Percentiles rank a stretch among this genome's conserved stretches.
phyloP scores from a whole-genome alignment of 2,329 filamentous ascomycete genomes.

The Trichophyton schoenleinii region DNA sequence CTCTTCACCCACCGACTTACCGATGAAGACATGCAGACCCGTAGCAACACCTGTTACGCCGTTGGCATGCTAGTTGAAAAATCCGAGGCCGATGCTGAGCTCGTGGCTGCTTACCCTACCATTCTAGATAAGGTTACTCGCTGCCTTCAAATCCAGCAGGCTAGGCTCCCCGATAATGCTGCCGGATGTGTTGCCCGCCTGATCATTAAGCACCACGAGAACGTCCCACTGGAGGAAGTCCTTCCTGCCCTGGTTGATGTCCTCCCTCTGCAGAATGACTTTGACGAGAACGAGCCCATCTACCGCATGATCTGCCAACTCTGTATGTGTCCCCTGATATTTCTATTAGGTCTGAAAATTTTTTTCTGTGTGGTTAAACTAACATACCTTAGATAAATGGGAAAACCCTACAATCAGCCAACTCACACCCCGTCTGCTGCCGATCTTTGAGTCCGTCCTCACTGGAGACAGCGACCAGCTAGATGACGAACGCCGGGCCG shows the following conservation, averaged over 20 bases:
- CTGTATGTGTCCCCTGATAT: constrained; percentile 43
- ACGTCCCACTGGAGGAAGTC: constrained; percentile 66
- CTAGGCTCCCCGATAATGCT: constrained; percentile 81
- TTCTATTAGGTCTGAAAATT: not conserved
- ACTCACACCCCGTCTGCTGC: constrained; percentile 35
- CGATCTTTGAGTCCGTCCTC: constrained; percentile 37
- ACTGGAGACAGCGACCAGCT: constrained; percentile 35
- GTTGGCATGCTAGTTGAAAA: constrained; percentile 73
- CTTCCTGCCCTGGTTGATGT: constrained; percentile 67
- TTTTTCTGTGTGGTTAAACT: not conserved
- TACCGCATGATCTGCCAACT: constrained; percentile 82
- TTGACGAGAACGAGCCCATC: constrained; percentile 88
- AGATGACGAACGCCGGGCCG: constrained; percentile 35
- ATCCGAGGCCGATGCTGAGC: constrained; percentile 60
- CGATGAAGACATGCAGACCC: constrained; percentile 82
- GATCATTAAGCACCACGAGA: constrained; percentile 78
- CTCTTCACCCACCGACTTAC: constrained; percentile 73
- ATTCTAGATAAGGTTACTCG: constrained; percentile 81
- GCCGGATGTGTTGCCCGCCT: constrained; percentile 83
- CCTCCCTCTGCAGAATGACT: constrained; percentile 84
- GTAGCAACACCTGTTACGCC: constrained; percentile 90
- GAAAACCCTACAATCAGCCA: constrained; percentile 35
- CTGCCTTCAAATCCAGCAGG: constrained; percentile 62
- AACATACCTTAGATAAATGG: constrained; percentile 28
- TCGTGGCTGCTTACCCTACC: constrained; percentile 60